These are phyloP conservation scores for Suhomyces ambrosiae DNA, from an alignment of 1,139 yeast genomes.

Conservation along the genomic window DNA sequence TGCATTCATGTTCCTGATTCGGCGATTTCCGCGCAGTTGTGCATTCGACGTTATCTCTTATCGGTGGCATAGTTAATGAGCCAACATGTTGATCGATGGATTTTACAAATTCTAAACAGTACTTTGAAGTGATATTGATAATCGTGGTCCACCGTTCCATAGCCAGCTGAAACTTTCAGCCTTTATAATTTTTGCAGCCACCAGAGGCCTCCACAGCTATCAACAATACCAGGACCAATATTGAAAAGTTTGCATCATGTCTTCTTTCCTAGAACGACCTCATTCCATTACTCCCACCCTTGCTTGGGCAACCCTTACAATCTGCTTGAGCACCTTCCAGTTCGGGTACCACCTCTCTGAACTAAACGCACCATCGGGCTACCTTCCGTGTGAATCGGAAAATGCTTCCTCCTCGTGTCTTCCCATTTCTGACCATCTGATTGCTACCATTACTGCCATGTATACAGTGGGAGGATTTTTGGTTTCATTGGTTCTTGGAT, in stretches of 20 bases:
- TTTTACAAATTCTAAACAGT: too few species aligned
- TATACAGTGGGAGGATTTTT: conserved; percentile 42
- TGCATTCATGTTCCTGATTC: conserved; percentile 2
- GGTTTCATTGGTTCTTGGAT: conserved; percentile 36
- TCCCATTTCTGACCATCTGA: conserved; percentile 25
- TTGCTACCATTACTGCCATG: conserved; percentile 38
- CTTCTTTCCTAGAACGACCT: conserved; percentile 19
- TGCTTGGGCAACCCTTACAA: conserved; percentile 45
- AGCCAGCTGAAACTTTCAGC: too few species aligned
- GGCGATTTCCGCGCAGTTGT: conserved; percentile 7
- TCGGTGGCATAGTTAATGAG: too few species aligned
- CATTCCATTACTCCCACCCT: conserved; percentile 32
- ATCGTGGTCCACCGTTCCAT: not conserved
- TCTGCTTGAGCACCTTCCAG: conserved; percentile 76
- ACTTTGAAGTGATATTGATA: too few species aligned
- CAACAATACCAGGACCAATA: too few species aligned
- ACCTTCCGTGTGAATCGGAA: conserved; percentile 48
- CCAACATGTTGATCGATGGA: too few species aligned
- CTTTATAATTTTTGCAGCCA: too few species aligned
- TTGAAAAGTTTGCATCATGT: too few species aligned
- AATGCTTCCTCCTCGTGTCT: conserved; percentile 33
- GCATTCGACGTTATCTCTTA: conserved; percentile 7
- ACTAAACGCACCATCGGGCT: conserved; percentile 76
- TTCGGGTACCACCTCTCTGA: conserved; percentile 92
- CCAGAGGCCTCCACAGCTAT: too few species aligned